Evolutionary conservation across 2,329 filamentous ascomycete genomes (phyloP), one percentile per base, ranked within the genome.

Genomic region (Pseudogymnoascus verrucosus): DNA sequence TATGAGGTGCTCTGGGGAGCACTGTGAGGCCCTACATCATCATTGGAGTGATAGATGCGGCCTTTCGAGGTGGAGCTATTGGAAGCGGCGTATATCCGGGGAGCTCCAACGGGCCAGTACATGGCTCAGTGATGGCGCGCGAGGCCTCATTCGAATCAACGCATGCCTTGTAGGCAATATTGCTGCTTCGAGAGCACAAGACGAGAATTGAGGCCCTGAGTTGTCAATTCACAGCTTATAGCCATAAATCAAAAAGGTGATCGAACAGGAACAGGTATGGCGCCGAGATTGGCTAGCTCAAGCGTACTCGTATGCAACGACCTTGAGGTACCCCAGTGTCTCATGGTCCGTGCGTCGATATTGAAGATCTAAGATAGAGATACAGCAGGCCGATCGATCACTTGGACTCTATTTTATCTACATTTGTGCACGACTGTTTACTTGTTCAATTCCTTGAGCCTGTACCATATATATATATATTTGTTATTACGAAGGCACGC

Each of bases 81-180:
- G 78, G 82, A 89, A 70, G 89, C 89, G 73, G 90, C 88, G 79
- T 91, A 93, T 75, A 93, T 87, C 75, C 88, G 87, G 73, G 91
- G 90, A 74, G 90, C 90, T 76, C 89, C 90, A 76, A 92, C 85
- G 73, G 91, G 91, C 91, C 91, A 96, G 83, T 96, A 96, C 91
- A 95, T 96, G 81, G 78, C 80, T 72, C 66, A 67, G 66, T 68
- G 69, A 67, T 70, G 64, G 68, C 64, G 67, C 67, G 64, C 65
- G 67, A 68, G 67, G 62, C 68, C 67, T 73, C 72, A 71, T 74
- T 72, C 72, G 69, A 68, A 66, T 66, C 67, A 68, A 68, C 69
- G 69, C 70, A 74, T 73, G 68, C 67, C 70, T 68, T 65, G 65
- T 61, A 67, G 67, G 47, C 69, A 67, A 67, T 66, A 68, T 63